Base-by-base conservation (phyloP, 2,329 filamentous ascomycete genomes). In the Penicillium thymicola region DNA sequence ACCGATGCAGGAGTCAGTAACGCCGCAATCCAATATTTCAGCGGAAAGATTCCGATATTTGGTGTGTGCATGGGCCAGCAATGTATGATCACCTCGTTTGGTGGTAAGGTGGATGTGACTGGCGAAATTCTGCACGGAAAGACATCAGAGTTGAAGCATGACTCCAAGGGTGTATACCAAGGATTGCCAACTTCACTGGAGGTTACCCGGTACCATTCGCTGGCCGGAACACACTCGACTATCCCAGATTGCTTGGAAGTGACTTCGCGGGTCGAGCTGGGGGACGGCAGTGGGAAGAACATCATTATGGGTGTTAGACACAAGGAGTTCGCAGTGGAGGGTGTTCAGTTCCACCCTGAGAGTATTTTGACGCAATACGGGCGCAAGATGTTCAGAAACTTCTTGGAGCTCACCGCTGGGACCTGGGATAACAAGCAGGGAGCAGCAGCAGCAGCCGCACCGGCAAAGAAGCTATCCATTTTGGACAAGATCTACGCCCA, bases 21-120 rank as follows among this genome's bases (percentile, higher is more conserved):
- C 71, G 90, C 90, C 75, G 92, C 91, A 41, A 96, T 99, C 69
- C 82, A 86, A 67, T 82, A 97, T 74, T 99, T 97, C 74, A 86
- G 89, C 30, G 94, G 94, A 65, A 97, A 96, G 77, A 90, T 99
- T 47, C 94, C 94, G 11, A 86, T 99, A 14, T 85, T 99, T 51
- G 94, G 94, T n/a, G 94, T 99, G 30, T 99, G 94, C 72, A 97
- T 99, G 93, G 94, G 94, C 65, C 88, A 97, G 86, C 94, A 99
- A 80, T 99, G 94, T 76, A 97, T 99, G 63, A 93, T 95, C 71
- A 89, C 94, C 53, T 87, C 91, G 32, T 97, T 95, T 69, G 94
- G 94, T 46, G 94, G 94, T 59, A 86, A 89, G 49, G 94, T 99
- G 48, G 88, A 88, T 71, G 93, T 91, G 57, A 96, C 94, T 10